Base-by-base conservation (phyloP, 192 early-diverging fungal genomes). In the Glomus cerebriforme region DNA sequence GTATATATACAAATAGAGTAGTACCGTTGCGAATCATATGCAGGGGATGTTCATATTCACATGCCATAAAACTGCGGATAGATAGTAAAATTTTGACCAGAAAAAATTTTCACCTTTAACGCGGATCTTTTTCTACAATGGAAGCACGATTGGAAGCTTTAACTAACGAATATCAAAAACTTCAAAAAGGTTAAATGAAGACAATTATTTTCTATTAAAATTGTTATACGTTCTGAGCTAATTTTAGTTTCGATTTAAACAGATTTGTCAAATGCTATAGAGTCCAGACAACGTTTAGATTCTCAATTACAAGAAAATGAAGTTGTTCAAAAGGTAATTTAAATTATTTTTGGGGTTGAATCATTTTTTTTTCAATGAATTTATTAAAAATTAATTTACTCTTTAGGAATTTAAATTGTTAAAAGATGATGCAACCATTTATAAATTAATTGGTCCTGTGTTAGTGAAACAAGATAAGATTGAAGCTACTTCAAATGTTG, bases 291-390 rank as follows among this genome's bases (percentile, higher is more conserved):
- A 77, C 91, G 92, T 78, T 89, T 99, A 22, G 96, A 99, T 79
- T 97, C 98, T 32, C 98, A 99, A 83, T 87, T 96, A 47, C 93
- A 97, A 76, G 98, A 99, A 75, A 99, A 99, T 86, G 94, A 96
- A 81, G 77, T 95, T 75, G 96, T 99, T 17, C 86, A 93, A 75
- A 92, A 93, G 82, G 93, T 94, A 85, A n/a, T 24, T 83, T 70
- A 49, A 34, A 26, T 32, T 15, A 32, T 34, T 32, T 12, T 29
- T 65, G 31, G 27, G 27, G 3, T 64, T 0, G 17, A 24, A 39
- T 76, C 22, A 31, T 81, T 49, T n/a, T 1, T 54, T 32, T 45
- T 27, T 66, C n/a, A 49, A 83, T 32, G 22, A 29, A 43, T 47
- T 26, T 13, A 64, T 7, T 35, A 5, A 64, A 84, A 22, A 31